Percentiles rank a stretch among this genome's conserved stretches.
These are phyloP conservation scores for Zoysia matrella DNA, from an alignment of 202 grass and related monocot species.

Conservation along the genomic window DNA sequence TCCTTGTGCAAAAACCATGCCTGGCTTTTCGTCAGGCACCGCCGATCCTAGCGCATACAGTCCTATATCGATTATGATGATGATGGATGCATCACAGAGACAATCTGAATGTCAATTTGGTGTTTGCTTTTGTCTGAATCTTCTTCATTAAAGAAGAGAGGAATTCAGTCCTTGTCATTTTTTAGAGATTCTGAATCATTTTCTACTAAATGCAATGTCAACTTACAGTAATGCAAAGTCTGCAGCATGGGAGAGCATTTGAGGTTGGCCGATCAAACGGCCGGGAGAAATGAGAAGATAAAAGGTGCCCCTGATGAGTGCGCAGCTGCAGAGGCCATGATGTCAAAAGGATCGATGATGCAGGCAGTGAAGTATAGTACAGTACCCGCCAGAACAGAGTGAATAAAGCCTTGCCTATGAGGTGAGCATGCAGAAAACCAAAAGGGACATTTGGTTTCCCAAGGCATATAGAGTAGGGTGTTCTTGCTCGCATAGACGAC, in stretches of 20 bases:
- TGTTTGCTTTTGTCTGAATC: too few species aligned
- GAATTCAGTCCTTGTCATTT: too few species aligned
- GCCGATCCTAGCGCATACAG: too few species aligned
- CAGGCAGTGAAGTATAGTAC: background rate
- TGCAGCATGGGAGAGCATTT: background rate
- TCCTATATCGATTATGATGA: too few species aligned
- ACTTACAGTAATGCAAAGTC: too few species aligned
- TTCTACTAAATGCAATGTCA: too few species aligned
- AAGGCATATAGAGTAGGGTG: background rate
- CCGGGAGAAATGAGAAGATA: too few species aligned
- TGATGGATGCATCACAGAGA: too few species aligned
- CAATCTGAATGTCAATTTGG: too few species aligned
- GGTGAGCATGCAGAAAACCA: background rate
- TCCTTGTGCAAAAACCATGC: constrained; percentile 7
- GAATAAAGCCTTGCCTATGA: background rate
- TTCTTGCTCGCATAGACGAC: too few species aligned
- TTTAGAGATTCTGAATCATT: too few species aligned
- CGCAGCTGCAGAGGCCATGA: constrained; percentile 17
- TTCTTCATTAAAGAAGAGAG: too few species aligned
- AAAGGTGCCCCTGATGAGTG: background rate
- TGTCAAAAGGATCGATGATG: constrained; percentile 3
- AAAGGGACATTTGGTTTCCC: constrained; percentile 37
- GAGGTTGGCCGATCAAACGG: background rate
- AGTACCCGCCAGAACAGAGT: background rate
- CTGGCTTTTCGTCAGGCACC: background rate